Evolutionary conservation across 129 eudicot species (phyloP), one percentile per base, ranked within the genome.

Genomic region (Flaveria ramosissima): DNA sequence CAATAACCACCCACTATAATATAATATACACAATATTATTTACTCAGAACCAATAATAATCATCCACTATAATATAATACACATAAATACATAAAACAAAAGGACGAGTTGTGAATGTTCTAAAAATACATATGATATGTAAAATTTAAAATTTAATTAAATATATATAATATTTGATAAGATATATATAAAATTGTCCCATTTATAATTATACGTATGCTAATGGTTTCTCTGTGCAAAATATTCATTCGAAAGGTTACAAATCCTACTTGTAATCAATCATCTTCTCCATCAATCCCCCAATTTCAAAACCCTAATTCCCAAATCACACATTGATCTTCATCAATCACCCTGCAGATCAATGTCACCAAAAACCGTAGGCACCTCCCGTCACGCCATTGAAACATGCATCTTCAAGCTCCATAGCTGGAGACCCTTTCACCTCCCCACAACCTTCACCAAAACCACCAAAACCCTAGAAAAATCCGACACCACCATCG

Each of bases 381-480:
- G 77, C 2, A 60, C 21, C 6, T 80, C 95, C 8, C 83, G 92
- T 30, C 90, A 82, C 83, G 63, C 89, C 71, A 77, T 87, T 4
- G 97, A 92, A 30, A 80, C 96, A 14, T 92, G 92, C 85, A 78
- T 90, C 6, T 83, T 78, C 74, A 90, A 92, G 86, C 92, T 92
- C 64, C 90, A 84, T 27, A 82, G 70, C 80, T 92, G 97, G 97
- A 72, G 86, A 56, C 97, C 97, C 23, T 92, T 92, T 56, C 86
- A 86, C 59, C 88, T 83, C 47, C 85, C 86, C 7, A 68, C 77
- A 63, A 55, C 82, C 3, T 80, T 83, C 81, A 86, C 82, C 84
- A 88, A 85, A 83, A 83, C 90, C 81, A 86, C 82, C 84, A 88
- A 85, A 83, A 83, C 90, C 85, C 91, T 89, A 47, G 96, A 92